phyloP scores from a whole-genome alignment of 208 protist species.

The Acanthamoeba royreba region DNA sequence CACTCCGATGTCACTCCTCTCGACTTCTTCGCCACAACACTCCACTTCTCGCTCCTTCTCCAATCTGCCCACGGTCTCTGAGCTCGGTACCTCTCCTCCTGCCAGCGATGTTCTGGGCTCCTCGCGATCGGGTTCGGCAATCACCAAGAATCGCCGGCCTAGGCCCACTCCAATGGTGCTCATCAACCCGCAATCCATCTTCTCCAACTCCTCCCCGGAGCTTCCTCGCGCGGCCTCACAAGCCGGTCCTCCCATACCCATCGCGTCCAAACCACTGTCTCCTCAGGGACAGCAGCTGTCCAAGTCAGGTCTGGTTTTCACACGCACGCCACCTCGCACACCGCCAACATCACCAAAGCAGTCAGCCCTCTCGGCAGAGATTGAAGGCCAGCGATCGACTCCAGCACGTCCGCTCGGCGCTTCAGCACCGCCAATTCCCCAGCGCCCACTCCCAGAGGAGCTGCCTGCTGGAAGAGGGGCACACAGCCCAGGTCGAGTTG shows the following conservation, averaged over 20 bases:
- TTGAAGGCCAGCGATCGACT: too few relatives aligned
- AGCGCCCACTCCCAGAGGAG: too few relatives aligned
- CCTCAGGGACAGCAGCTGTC: too few relatives aligned
- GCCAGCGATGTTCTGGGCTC: not conserved
- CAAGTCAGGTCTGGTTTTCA: too few relatives aligned
- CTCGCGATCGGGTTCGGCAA: not conserved
- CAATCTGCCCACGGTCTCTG: not conserved
- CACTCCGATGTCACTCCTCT: not conserved
- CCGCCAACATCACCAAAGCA: too few relatives aligned
- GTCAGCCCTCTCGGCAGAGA: too few relatives aligned
- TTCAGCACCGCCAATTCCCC: too few relatives aligned
- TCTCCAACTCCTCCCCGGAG: too few relatives aligned
- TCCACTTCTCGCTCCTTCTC: not conserved
- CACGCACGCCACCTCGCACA: too few relatives aligned
- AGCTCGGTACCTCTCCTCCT: not conserved
- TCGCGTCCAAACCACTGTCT: not conserved
- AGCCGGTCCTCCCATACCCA: not conserved
- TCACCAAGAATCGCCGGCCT: not conserved
- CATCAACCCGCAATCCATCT: not conserved
- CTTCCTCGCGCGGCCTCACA: not conserved
- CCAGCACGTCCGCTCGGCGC: too few relatives aligned
- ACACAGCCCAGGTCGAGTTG: too few relatives aligned
- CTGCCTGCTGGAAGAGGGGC: too few relatives aligned
- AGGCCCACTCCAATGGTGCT: not conserved
- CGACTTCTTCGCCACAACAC: not conserved